A percentile compares a stretch with the other conserved stretches of the same genome.
phyloP scores from a whole-genome alignment of 805 yeast genomes.

The Candida takata region DNA sequence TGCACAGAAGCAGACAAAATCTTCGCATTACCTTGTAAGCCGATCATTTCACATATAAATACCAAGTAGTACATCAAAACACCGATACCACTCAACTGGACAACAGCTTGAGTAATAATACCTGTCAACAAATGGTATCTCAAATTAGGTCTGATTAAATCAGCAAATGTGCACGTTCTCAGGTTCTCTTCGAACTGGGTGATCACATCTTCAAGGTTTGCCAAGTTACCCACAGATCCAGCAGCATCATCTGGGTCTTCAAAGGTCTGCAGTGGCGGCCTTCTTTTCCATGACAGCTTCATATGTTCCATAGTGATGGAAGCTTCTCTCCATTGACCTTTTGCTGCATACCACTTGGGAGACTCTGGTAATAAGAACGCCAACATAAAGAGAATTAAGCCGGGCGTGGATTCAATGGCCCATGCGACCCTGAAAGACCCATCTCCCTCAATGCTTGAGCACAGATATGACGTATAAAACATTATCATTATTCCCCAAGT shows the following conservation, averaged over 20 bases:
- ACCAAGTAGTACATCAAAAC: slow-evolving; percentile 38
- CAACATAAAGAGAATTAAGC: slow-evolving; percentile 35
- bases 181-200: slow-evolving; percentile 20
- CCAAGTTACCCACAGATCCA: slow-evolving; percentile 9
- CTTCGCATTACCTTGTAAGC: slow-evolving; percentile 30
- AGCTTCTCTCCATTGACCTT: slow-evolving; percentile 32
- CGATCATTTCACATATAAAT: slow-evolving; percentile 42
- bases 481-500: slow-evolving; percentile 54
- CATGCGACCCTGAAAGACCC: slow-evolving; percentile 58
- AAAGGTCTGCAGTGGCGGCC: background rate
- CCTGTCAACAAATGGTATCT: slow-evolving; percentile 34
- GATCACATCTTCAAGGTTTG: slow-evolving; percentile 19
- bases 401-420: slow-evolving; percentile 52
- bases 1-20: slow-evolving; percentile 32
- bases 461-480: slow-evolving; percentile 43
- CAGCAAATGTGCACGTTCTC: slow-evolving; percentile 24
- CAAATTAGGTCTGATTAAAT: slow-evolving; percentile 29
- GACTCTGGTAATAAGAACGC: slow-evolving; percentile 44
- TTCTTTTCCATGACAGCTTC: slow-evolving; percentile 8
- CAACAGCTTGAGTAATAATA: slow-evolving; percentile 31
- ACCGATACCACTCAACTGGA: slow-evolving; percentile 40
- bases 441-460: slow-evolving; percentile 34
- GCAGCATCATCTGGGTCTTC: background rate
- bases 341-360: slow-evolving; percentile 47
- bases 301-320: slow-evolving; percentile 22